Evolutionary conservation across 163 green algal species (phyloP), one percentile per base, ranked within the genome.

Genomic region (Chlorella variabilis): DNA sequence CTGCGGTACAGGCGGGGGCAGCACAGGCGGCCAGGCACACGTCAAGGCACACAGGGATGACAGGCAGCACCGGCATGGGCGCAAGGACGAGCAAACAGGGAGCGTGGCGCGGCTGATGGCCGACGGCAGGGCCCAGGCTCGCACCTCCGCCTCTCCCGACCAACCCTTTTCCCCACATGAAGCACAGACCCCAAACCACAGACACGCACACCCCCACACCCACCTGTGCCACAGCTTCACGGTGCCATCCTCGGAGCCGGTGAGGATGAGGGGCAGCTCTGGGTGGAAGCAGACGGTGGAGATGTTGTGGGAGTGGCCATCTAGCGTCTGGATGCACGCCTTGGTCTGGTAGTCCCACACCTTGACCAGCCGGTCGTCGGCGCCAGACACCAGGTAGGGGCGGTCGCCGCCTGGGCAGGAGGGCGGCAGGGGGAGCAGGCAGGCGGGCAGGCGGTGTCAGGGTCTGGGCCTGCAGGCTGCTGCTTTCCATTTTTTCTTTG

Each of bases 321-420:
- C 96, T 80, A 99, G 87, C 0, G 95, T 98, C 83, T 99, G 80
- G 56, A 96, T 95, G 86, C 96, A 99, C 27, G 92, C 92, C 92
- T 99, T 99, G 76, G 97, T 99, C 89, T 99, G 96, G 89, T 99
- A 99, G 91, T 99, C 97, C 97, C 97, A 99, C 31, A 99, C 91
- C 85, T 93, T 92, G 45, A 86, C 91, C 82, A 85, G 81, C 62
- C 89, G 71, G 90, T 99, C 97, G 74, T 99, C 97, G 2, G 95
- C 97, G 62, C 97, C 97, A 74, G 91, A 94, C 8, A 98, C 92
- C 25, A 99, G 89, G 90, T 98, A 99, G 0, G 97, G 97, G 3
- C 95, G 86, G 88, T 99, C 96, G 39, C 95, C 95, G 48, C 94
- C 93, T 95, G 85, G 49, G 56, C 54, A 33, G n/a, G n/a, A n/a